Evolutionary conservation across 2,329 filamentous ascomycete species (phyloP).

Genomic region (Neonectria hederae): DNA sequence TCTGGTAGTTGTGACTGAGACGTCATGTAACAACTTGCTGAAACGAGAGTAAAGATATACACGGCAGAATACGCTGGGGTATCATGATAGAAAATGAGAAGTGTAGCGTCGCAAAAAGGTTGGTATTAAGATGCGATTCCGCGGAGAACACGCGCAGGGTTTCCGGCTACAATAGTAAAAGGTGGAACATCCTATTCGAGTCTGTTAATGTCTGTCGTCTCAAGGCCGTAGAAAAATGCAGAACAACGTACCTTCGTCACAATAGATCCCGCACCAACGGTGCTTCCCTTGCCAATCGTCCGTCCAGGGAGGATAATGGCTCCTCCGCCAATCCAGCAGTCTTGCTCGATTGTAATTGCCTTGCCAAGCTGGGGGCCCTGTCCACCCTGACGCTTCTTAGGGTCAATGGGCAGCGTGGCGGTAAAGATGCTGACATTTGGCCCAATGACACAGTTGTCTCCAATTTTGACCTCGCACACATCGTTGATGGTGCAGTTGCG

Average conservation of each 20-base stretch:
- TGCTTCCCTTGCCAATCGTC: conserved; percentile 80
- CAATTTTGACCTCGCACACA: conserved; percentile 83
- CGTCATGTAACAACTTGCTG: background rate
- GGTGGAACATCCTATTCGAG: conserved; percentile 66
- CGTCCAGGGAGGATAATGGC: conserved; percentile 82
- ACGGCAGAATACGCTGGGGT: conserved; percentile 42
- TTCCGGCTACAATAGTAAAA: conserved; percentile 75
- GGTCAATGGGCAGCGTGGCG: conserved; percentile 76
- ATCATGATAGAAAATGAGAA: conserved; percentile 45
- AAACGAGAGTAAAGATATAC: conserved; percentile 31
- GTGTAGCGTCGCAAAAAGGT: conserved; percentile 23
- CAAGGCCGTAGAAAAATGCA: background rate
- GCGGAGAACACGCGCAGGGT: conserved; percentile 69
- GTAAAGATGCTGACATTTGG: conserved; percentile 89
- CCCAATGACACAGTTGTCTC: conserved; percentile 79
- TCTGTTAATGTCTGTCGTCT: conserved; percentile 30
- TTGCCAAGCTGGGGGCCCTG: conserved; percentile 76
- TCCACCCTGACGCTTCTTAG: conserved; percentile 76
- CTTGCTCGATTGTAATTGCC: conserved; percentile 81
- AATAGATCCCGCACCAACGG: conserved; percentile 84
- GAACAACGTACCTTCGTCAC: conserved; percentile 74
- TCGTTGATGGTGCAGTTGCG: conserved; percentile 88
- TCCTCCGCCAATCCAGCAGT: conserved; percentile 84
- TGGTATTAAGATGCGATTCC: conserved; percentile 46
- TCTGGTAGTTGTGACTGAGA: background rate